A percentile compares a stretch with the other conserved stretches of the same genome.
Evolutionary conservation across 2,329 filamentous ascomycete genomes (phyloP).

Genomic region (Fusarium irregulare): DNA sequence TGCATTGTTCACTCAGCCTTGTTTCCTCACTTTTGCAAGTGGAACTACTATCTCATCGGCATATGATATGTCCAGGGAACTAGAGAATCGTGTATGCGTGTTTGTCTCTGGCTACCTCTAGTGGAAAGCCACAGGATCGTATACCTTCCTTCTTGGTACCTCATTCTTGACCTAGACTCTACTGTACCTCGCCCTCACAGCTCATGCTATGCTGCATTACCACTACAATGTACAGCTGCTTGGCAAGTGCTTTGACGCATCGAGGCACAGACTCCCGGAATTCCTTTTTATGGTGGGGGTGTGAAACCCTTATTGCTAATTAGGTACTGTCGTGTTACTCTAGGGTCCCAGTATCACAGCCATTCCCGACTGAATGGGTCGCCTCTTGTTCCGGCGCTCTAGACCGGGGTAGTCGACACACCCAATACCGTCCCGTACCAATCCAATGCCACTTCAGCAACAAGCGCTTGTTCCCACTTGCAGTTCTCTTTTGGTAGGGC

Average conservation of each 20-base stretch:
- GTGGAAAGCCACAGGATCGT: slow-evolving; percentile 23
- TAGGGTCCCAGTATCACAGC: slow-evolving; percentile 21
- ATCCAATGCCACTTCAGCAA: slow-evolving; percentile 24
- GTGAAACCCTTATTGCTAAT: slow-evolving; percentile 8
- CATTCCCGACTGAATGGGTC: slow-evolving; percentile 37
- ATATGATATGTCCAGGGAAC: slow-evolving; percentile 10
- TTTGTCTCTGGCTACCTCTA: slow-evolving; percentile 15
- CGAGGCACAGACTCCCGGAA: neutral
- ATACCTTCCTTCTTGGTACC: slow-evolving; percentile 4
- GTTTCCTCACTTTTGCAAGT: slow-evolving; percentile 11
- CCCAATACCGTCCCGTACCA: slow-evolving; percentile 23
- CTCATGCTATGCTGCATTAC: neutral
- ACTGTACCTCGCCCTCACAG: neutral
- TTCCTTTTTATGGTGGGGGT: slow-evolving; percentile 7
- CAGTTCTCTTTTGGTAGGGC: slow-evolving; percentile 34
- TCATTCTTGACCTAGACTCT: neutral
- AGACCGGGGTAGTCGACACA: slow-evolving; percentile 27
- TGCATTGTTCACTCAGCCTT: neutral
- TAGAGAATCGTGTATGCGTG: slow-evolving; percentile 17
- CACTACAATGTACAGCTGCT: neutral
- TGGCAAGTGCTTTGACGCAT: neutral
- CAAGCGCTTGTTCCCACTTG: slow-evolving; percentile 30
- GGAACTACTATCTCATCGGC: slow-evolving; percentile 1
- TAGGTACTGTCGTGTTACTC: neutral
- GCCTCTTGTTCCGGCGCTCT: slow-evolving; percentile 31